Evolutionary conservation across 2,329 filamentous ascomycete genomes (phyloP).

Genomic region (Aspergillus sp.): DNA sequence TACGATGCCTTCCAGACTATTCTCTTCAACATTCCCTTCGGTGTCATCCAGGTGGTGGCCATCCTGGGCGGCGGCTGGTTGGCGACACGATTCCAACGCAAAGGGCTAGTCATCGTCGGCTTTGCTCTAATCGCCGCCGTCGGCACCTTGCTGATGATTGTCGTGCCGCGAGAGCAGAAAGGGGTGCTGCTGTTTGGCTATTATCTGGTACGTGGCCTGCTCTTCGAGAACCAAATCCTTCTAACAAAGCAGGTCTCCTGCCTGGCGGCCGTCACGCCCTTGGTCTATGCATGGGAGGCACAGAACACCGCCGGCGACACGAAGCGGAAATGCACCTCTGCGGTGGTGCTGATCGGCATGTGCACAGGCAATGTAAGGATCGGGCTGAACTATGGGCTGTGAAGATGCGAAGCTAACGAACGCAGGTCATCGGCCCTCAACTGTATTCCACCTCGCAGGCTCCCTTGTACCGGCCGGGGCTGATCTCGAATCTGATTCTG

Average conservation of each 20-base stretch:
- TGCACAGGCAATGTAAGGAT: conserved; percentile 34
- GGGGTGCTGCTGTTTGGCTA: conserved; percentile 53
- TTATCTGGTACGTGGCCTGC: conserved; percentile 43
- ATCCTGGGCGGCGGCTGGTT: conserved; percentile 40
- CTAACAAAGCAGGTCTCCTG: conserved; percentile 22
- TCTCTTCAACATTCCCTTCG: conserved; percentile 44
- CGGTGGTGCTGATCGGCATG: conserved; percentile 37
- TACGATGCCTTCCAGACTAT: conserved; percentile 42
- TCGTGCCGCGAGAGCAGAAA: conserved; percentile 48
- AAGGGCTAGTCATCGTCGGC: conserved; percentile 45
- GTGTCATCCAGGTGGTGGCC: conserved; percentile 36
- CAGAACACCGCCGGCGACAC: conserved; percentile 40
- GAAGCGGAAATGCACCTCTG: conserved; percentile 38
- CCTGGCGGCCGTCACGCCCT: conserved; percentile 35
- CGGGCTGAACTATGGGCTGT: neutral
- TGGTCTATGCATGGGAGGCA: conserved; percentile 38
- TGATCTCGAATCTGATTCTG: conserved; percentile 35
- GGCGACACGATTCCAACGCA: conserved; percentile 43
- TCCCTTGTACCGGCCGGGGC: conserved; percentile 33
- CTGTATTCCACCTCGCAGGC: conserved; percentile 36
- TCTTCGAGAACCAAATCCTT: fast-evolving
- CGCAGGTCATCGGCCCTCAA: conserved; percentile 30
- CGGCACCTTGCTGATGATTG: conserved; percentile 51
- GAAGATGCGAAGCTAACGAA: neutral
- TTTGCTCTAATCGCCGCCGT: conserved; percentile 40